Evolutionary conservation across 2,329 filamentous ascomycete genomes (phyloP).

Genomic region (Coleophoma cylindrospora): DNA sequence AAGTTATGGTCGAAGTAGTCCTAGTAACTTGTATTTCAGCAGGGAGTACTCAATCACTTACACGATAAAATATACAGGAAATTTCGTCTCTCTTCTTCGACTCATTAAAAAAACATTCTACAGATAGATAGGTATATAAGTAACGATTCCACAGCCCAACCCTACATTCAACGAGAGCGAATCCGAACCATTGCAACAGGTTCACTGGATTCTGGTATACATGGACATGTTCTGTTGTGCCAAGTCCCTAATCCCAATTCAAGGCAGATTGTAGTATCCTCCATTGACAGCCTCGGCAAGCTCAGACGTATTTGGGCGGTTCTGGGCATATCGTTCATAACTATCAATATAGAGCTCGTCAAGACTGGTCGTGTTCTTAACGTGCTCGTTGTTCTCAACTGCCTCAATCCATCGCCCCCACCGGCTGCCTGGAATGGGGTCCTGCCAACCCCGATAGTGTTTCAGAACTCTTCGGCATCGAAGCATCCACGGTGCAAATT

Average conservation of each 20-base stretch:
- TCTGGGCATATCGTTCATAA: slow-evolving; percentile 64
- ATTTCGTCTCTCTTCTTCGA: too few relatives aligned
- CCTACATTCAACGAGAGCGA: too few relatives aligned
- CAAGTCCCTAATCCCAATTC: not conserved
- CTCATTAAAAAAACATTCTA: too few relatives aligned
- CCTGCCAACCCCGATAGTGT: slow-evolving; percentile 32
- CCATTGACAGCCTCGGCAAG: slow-evolving; percentile 55
- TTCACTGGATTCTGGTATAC: too few relatives aligned
- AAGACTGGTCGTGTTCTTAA: slow-evolving; percentile 31
- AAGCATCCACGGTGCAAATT: slow-evolving; percentile 34
- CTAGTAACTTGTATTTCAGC: too few relatives aligned
- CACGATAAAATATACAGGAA: too few relatives aligned
- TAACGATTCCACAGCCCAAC: too few relatives aligned
- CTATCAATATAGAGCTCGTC: slow-evolving; percentile 60
- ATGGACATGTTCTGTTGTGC: not conserved
- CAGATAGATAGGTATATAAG: too few relatives aligned
- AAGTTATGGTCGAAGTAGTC: too few relatives aligned
- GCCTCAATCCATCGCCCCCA: slow-evolving; percentile 32
- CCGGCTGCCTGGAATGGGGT: slow-evolving; percentile 27
- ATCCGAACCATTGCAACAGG: too few relatives aligned
- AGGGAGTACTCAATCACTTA: too few relatives aligned
- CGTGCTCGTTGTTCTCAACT: slow-evolving; percentile 29
- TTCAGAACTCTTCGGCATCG: slow-evolving; percentile 31
- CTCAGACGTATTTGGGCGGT: slow-evolving; percentile 52
- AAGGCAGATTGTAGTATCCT: slow-evolving; percentile 29